Conservation (phyloP, 2,329 filamentous ascomycete genomes). For the Fusarium ambrosium region DNA sequence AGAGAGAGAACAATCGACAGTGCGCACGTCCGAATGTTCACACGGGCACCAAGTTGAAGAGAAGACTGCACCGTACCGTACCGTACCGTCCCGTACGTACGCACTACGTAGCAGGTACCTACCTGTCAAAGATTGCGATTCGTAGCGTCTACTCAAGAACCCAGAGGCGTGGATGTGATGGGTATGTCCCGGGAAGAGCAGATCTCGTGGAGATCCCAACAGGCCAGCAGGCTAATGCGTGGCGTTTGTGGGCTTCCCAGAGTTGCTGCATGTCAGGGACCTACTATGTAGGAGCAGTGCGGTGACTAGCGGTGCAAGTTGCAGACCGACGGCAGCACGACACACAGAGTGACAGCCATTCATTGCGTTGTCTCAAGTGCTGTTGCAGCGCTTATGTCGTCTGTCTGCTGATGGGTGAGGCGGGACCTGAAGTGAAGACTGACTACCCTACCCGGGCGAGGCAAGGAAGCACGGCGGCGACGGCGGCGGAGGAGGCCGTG, state of each 20-base stretch:
- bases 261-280: slow-evolving; percentile 34
- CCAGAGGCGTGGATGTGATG: slow-evolving; percentile 27
- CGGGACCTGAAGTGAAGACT: neutral
- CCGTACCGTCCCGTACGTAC: slow-evolving; percentile 2
- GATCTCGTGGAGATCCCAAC: slow-evolving; percentile 45
- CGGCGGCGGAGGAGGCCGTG: neutral
- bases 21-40: neutral
- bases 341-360: slow-evolving; percentile 7
- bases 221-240: slow-evolving; percentile 42
- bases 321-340: slow-evolving; percentile 19
- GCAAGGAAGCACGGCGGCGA: neutral
- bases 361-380: slow-evolving; percentile 9
- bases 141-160: slow-evolving; percentile 11
- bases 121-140: slow-evolving; percentile 22
- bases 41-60: slow-evolving; percentile 8
- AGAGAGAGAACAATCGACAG: neutral
- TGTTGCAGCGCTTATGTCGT: slow-evolving; percentile 11
- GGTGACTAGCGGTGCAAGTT: slow-evolving; percentile 16
- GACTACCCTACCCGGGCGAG: neutral
- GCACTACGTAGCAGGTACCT: slow-evolving; percentile 2
- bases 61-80: neutral
- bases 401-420: slow-evolving; percentile 1
- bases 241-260: slow-evolving; percentile 34
- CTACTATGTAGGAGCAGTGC: slow-evolving; percentile 1
- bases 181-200: slow-evolving; percentile 29